phyloP scores from a whole-genome alignment of 2,329 filamentous ascomycete genomes.

The Cytospora piceicola region DNA sequence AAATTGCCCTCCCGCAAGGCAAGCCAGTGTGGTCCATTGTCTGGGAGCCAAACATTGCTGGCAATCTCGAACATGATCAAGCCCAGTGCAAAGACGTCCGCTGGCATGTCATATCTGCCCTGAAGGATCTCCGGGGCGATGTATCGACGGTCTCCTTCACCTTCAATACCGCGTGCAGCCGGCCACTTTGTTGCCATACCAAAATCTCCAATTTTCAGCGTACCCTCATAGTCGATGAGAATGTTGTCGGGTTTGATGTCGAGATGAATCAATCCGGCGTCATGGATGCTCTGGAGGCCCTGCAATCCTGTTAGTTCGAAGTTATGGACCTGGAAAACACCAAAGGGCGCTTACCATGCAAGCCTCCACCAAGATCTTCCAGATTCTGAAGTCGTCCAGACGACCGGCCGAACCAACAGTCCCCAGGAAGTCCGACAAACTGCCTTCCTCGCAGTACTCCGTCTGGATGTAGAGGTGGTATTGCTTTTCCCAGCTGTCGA shows the following conservation, averaged over 20 bases:
- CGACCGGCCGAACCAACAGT: slow-evolving; percentile 81
- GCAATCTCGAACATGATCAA: slow-evolving; percentile 94
- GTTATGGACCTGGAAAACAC: neutral
- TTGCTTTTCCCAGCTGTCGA: slow-evolving; percentile 86
- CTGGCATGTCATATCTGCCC: slow-evolving; percentile 85
- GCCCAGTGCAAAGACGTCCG: slow-evolving; percentile 91
- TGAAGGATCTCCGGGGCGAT: slow-evolving; percentile 91
- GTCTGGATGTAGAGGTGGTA: slow-evolving; percentile 94
- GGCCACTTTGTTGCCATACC: slow-evolving; percentile 81
- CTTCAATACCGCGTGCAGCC: slow-evolving; percentile 75
- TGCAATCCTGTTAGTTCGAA: slow-evolving; percentile 45
- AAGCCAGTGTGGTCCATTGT: slow-evolving; percentile 91
- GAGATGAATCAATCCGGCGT: slow-evolving; percentile 82
- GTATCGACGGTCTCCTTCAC: slow-evolving; percentile 94
- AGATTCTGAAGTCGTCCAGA: slow-evolving; percentile 96
- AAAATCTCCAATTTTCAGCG: slow-evolving; percentile 85
- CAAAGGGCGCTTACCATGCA: slow-evolving; percentile 65
- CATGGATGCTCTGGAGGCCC: slow-evolving; percentile 89
- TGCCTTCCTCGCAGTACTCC: slow-evolving; percentile 94
- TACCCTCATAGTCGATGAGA: slow-evolving; percentile 78
- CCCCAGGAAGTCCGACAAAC: slow-evolving; percentile 82
- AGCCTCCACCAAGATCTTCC: slow-evolving; percentile 93
- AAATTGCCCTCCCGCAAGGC: slow-evolving; percentile 88
- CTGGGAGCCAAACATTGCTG: slow-evolving; percentile 89
- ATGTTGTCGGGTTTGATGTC: slow-evolving; percentile 87